Evolutionary conservation across 805 yeast species (phyloP), one percentile per base, ranked within the genome.

Genomic region (Candida endomychidarum): DNA sequence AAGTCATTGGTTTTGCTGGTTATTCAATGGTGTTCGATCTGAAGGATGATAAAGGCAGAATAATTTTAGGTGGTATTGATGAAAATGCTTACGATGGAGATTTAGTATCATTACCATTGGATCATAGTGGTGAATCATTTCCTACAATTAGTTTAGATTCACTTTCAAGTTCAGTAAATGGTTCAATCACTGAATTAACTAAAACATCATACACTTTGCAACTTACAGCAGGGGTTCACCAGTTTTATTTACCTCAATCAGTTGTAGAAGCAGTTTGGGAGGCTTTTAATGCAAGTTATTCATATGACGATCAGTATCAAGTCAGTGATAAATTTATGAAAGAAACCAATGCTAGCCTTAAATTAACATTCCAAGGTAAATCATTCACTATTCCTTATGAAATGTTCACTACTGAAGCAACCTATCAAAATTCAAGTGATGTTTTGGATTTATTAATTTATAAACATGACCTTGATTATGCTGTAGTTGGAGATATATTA

Each of bases 401-500:
- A n/a, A n/a, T n/a, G n/a, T n/a, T n/a, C n/a, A n/a, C n/a, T n/a
- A n/a, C n/a, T n/a, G n/a, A n/a, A n/a, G n/a, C n/a, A n/a, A n/a
- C n/a, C n/a, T n/a, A n/a, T n/a, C n/a, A n/a, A n/a, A n/a, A n/a
- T n/a, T n/a, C n/a, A n/a, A n/a, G n/a, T n/a, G n/a, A n/a, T n/a
- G n/a, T n/a, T n/a, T n/a, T n/a, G n/a, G n/a, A n/a, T n/a, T n/a
- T n/a, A n/a, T n/a, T n/a, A n/a, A n/a, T n/a, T n/a, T n/a, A n/a
- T n/a, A n/a, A n/a, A n/a, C n/a, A 16, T 16, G 21, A 17, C 12
- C 4, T 3, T 16, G 20, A 20, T 16, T 28, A 20, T 12, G 17
- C n/a, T n/a, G n/a, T n/a, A n/a, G n/a, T 21, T 65, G 96, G 96
- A 31, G 81, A 81, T 53, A 71, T 73, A 23, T 90, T 87, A 19